These are phyloP conservation scores for Flaveria brownii DNA, from an alignment of 129 eudicot species.

Conservation along the genomic window DNA sequence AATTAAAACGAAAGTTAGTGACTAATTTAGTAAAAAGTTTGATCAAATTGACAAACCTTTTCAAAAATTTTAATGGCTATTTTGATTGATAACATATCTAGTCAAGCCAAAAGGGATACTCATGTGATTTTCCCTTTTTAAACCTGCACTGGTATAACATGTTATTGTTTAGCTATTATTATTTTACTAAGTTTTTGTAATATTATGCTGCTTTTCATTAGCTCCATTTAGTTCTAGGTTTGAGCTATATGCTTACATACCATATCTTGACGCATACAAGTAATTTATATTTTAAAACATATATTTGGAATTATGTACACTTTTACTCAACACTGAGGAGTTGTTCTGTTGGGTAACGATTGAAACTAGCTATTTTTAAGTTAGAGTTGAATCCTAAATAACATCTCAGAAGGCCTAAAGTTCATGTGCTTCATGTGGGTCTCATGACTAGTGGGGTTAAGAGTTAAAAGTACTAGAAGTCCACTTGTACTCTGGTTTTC, in stretches of 20 bases:
- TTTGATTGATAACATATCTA: background rate
- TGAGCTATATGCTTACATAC: background rate
- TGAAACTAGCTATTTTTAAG: background rate
- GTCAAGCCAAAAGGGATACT: background rate
- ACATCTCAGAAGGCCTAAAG: background rate
- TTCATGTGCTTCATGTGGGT: background rate
- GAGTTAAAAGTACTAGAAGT: background rate
- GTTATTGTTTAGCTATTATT: background rate
- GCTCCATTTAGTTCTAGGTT: conserved; percentile 4
- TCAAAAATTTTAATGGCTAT: background rate
- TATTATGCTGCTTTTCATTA: conserved; percentile 1
- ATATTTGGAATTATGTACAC: background rate
- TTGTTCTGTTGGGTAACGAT: background rate
- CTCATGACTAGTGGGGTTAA: background rate
- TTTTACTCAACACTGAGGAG: background rate
- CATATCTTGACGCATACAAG: background rate
- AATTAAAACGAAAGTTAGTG: background rate
- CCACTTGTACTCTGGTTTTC: background rate
- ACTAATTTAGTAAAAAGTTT: background rate
- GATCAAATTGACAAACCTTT: background rate
- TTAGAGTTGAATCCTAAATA: background rate
- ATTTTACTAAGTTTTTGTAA: background rate
- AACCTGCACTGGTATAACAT: background rate
- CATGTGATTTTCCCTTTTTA: background rate
- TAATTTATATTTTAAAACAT: background rate